phyloP scores from a whole-genome alignment of 805 yeast genomes.

The Scheffersomyces amazonensis region DNA sequence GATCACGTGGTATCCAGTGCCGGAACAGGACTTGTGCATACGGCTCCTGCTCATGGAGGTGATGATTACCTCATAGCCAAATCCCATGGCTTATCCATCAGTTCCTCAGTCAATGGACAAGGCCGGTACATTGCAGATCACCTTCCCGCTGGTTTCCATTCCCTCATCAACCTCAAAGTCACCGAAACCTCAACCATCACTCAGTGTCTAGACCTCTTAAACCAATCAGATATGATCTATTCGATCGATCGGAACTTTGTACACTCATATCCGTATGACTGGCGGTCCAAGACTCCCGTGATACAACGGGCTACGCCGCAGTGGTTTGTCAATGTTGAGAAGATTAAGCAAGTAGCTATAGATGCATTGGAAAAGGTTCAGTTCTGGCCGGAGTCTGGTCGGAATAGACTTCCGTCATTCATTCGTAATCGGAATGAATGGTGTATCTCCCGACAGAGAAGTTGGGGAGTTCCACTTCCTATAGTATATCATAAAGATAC shows the following conservation, averaged over 20 bases:
- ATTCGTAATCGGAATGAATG: constrained; percentile 81
- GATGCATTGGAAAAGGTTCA: constrained; percentile 58
- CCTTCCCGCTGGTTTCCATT: constrained; percentile 44
- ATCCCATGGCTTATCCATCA: constrained; percentile 51
- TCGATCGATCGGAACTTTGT: constrained; percentile 47
- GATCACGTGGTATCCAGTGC: constrained; percentile 75
- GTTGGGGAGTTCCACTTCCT: constrained; percentile 99
- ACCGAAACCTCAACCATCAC: constrained; percentile 21
- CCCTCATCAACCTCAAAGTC: constrained; percentile 43
- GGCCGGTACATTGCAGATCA: constrained; percentile 63
- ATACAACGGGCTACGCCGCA: constrained; percentile 94
- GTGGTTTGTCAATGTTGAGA: constrained; percentile 88
- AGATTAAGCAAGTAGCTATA: constrained; percentile 62
- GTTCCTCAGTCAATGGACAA: constrained; percentile 73
- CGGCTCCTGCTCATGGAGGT: constrained; percentile 97
- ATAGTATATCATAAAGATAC: constrained; percentile 60
- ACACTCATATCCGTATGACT: constrained; percentile 94
- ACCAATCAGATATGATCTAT: constrained; percentile 43
- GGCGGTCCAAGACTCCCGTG: constrained; percentile 97
- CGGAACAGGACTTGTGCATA: constrained; percentile 96
- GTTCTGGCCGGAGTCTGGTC: constrained; percentile 74
- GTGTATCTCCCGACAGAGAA: constrained; percentile 96
- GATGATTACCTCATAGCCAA: constrained; percentile 83
- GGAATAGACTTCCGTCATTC: constrained; percentile 68
- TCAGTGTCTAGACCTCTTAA: constrained; percentile 55